Conservation (phyloP, 2,329 filamentous ascomycete genomes). For the Aciculosporium take region DNA sequence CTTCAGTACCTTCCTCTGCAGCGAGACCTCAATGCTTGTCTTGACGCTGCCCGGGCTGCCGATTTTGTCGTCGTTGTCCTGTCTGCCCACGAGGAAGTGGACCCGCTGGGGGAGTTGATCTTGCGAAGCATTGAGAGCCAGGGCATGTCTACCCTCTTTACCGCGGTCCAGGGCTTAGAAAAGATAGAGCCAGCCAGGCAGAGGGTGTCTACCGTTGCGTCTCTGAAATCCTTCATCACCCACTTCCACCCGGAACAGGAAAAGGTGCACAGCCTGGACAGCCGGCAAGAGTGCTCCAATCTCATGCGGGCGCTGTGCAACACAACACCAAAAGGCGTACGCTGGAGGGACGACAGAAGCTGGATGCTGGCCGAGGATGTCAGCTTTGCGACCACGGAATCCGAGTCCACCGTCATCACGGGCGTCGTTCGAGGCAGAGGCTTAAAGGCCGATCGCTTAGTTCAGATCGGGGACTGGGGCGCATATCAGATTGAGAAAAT, state of each 20-base stretch:
- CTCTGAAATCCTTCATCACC: conserved; percentile 80
- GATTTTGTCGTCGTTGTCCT: conserved; percentile 85
- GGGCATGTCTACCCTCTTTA: conserved; percentile 84
- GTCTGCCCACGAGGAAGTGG: conserved; percentile 70
- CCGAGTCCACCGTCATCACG: conserved; percentile 58
- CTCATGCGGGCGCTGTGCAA: conserved; percentile 83
- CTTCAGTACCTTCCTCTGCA: conserved; percentile 69
- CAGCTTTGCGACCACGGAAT: conserved; percentile 48
- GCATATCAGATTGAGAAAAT: conserved; percentile 88
- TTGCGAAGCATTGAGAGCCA: conserved; percentile 82
- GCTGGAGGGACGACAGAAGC: conserved; percentile 87
- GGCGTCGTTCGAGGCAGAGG: conserved; percentile 77
- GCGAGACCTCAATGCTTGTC: conserved; percentile 57
- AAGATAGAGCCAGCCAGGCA: conserved; percentile 68
- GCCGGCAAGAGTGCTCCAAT: conserved; percentile 79
- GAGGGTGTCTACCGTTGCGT: conserved; percentile 59
- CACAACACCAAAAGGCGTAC: conserved; percentile 81
- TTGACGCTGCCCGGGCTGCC: conserved; percentile 77
- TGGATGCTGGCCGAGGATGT: conserved; percentile 89
- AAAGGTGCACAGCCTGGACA: conserved; percentile 80
- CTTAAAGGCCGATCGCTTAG: conserved; percentile 75
- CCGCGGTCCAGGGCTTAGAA: conserved; percentile 67
- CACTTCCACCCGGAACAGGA: conserved; percentile 91
- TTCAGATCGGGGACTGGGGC: conserved; percentile 89
- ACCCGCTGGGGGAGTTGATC: conserved; percentile 70